phyloP scores from a whole-genome alignment of 768 basidiomycete genomes.

The Psilocybe cyanescens region DNA sequence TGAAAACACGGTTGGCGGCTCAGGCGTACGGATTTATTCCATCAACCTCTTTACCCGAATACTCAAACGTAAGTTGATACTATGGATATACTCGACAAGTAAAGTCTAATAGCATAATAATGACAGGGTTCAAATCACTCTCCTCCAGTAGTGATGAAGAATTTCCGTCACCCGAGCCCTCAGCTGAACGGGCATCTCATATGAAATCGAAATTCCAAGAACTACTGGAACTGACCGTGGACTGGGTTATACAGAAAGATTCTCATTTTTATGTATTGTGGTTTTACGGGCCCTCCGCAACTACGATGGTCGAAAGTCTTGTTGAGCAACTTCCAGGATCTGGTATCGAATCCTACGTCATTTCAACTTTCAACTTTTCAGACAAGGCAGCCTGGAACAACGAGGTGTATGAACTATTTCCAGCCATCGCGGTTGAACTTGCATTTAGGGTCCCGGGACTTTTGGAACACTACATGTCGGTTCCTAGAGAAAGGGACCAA shows the following conservation, averaged over 20 bases:
- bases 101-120: too few species aligned
- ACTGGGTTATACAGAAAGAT: constrained; percentile 5
- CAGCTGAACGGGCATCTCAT: not conserved
- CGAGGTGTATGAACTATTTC: constrained; percentile 9
- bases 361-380: constrained; percentile 6
- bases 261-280: constrained; percentile 1
- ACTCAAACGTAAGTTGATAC: not conserved
- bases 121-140: too few species aligned
- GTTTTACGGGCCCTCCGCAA: constrained; percentile 10
- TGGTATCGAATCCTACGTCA: not conserved
- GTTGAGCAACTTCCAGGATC: not conserved
- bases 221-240: not conserved
- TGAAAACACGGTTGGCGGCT: not conserved
- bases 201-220: not conserved
- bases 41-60: not conserved
- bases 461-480: not conserved
- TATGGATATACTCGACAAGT: not conserved
- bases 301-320: constrained; percentile 3
- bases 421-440: constrained; percentile 6
- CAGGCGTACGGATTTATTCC: not conserved
- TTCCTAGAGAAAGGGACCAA: not conserved
- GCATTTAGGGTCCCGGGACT: constrained; percentile 8
- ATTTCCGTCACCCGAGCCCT: too few species aligned
- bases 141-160: too few species aligned
- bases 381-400: constrained; percentile 13